Base-by-base conservation (phyloP, 768 basidiomycete genomes). In the Lenzites betulinus region DNA sequence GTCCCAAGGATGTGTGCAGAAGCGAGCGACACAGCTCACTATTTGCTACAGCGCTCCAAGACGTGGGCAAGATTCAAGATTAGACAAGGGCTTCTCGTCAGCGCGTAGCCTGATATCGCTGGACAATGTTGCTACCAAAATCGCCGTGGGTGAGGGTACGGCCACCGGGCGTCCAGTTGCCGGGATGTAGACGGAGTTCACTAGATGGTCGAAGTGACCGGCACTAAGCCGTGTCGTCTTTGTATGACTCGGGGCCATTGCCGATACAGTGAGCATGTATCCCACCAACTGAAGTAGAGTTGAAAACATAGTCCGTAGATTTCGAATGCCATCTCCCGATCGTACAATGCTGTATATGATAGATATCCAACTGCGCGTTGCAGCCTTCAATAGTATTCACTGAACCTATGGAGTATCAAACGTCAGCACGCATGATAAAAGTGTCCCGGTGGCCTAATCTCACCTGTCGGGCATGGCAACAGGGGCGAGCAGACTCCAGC, bases 381-480 rank as follows among this genome's bases (percentile, higher is more conserved):
- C 18, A 33, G 30, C 30, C 6, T 7, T 55, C 53, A 66, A 35
- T 25, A 71, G 44, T 66, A 59, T 41, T 71, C 68, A 36, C 67
- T 67, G 41, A 71, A 71, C 33, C 70, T 71, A 49, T 33, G n/a
- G 2, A 25, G 13, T 3, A 2, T 28, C 36, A 13, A 6, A 28
- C 3, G 38, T 51, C 15, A 55, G 30, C n/a, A 13, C n/a, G 2
- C n/a, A 28, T 1, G 52, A 16, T 36, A 46, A 12, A n/a, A 50
- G 18, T 7, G 18, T 5, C 35, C 9, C 43, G 18, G 72, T n/a
- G n/a, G n/a, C n/a, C n/a, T n/a, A n/a, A n/a, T n/a, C 88, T 74
- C 73, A 93, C 87, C 94, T 80, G 67, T 96, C 95, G 18, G 95
- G 95, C 81, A 95, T 77, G n/a, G 96, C 51, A 41, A 92, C 88